A percentile compares a stretch with the other conserved stretches of the same genome.
Evolutionary conservation across 352 stramenopile species (phyloP).

Genomic region (Phytophthora pinifolia): DNA sequence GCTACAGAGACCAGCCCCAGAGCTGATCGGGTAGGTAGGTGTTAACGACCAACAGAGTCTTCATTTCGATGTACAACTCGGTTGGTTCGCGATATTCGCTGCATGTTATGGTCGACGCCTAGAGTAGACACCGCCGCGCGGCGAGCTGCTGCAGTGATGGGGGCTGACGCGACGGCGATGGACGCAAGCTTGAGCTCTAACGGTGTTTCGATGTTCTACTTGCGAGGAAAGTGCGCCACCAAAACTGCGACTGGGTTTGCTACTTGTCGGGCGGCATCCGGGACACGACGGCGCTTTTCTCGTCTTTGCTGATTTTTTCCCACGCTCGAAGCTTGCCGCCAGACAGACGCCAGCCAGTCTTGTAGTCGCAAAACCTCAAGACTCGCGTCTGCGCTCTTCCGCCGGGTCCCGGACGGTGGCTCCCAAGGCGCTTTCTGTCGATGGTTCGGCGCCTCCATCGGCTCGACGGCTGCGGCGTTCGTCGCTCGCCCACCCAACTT

Average conservation of each 20-base stretch:
- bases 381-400: constrained; percentile 4
- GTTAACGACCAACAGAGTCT: constrained; percentile 15
- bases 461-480: constrained; percentile 37
- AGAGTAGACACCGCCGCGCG: too few relatives aligned
- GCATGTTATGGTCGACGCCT: too few relatives aligned
- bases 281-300: constrained; percentile 30
- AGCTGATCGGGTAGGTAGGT: constrained; percentile 6
- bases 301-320: constrained; percentile 6
- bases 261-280: constrained; percentile 30
- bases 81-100: too few relatives aligned
- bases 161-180: background rate
- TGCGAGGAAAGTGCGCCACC: constrained; percentile 25
- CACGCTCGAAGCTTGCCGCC: constrained; percentile 20
- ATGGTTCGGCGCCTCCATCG: constrained; percentile 21
- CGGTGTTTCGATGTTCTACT: constrained; percentile 16
- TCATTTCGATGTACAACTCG: constrained; percentile 14
- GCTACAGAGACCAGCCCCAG: background rate
- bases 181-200: background rate
- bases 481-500: constrained; percentile 22
- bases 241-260: constrained; percentile 12
- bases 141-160: background rate
- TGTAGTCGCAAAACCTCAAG: constrained; percentile 23
- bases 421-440: constrained; percentile 33
- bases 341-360: constrained; percentile 20
- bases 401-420: constrained; percentile 23